Conservation (phyloP, 2,329 filamentous ascomycete species). For the Malbranchea cinnamomea region DNA sequence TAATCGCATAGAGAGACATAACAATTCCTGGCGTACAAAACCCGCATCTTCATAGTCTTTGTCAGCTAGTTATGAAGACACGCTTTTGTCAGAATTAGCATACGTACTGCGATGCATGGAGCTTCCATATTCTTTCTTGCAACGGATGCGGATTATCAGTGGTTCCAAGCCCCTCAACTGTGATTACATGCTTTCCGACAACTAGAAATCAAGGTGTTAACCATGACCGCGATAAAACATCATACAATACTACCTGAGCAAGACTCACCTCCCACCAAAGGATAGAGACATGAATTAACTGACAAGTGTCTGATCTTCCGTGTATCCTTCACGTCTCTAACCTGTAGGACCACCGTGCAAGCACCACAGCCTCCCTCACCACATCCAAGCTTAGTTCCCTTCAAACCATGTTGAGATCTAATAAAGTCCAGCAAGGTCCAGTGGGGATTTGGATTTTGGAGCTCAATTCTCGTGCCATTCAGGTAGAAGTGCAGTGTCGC, state of each 20-base stretch:
- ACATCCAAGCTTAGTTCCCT: constrained; percentile 80
- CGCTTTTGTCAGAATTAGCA: neutral
- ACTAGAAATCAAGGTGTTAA: constrained; percentile 26
- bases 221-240: constrained; percentile 1
- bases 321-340: constrained; percentile 36
- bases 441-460: constrained; percentile 71
- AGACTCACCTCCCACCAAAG: constrained; percentile 48
- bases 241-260: neutral
- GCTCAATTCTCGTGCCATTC: constrained; percentile 65
- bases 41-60: constrained; percentile 37
- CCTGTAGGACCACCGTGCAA: constrained; percentile 56
- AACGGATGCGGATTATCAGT: constrained; percentile 64
- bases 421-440: constrained; percentile 76
- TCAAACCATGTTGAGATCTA: constrained; percentile 61
- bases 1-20: constrained; percentile 35
- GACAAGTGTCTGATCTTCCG: constrained; percentile 74
- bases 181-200: constrained; percentile 87
- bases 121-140: constrained; percentile 73
- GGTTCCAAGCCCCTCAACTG: constrained; percentile 76
- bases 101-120: constrained; percentile 57
- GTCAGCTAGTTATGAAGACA: neutral
- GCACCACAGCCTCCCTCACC: constrained; percentile 82
- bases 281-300: constrained; percentile 77
- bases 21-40: constrained; percentile 89
- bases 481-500: constrained; percentile 64